Evolutionary conservation across 2,329 filamentous ascomycete genomes (phyloP), one percentile per base, ranked within the genome.

Genomic region (Kalmusia sp.): DNA sequence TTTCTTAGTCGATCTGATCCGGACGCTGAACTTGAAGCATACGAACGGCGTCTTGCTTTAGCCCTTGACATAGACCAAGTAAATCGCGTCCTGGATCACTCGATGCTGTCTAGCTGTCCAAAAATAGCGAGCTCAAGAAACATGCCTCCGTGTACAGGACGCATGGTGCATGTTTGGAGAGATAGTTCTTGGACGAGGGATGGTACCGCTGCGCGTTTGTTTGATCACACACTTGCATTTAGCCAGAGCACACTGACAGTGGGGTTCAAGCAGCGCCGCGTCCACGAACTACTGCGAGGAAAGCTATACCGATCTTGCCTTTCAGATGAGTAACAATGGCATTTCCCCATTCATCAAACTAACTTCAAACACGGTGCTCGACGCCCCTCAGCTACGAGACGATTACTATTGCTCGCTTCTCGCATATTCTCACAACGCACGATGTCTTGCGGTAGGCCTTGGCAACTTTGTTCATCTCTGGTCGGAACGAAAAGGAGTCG

Each of bases 391-490:
- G 46, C 80, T 98, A n/a, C 87, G 92, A 51, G 92, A 98, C 65
- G 93, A 99, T 73, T 99, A 93, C 72, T 99, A 99, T 72, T 97
- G 92, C 76, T 95, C 93, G 0, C 82, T 93, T 2, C 81, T 99
- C 49, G 92, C 95, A 8, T 98, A 96, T 72, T 96, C 89, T 0
- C 74, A 83, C 34, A 89, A 85, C 6, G 84, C 86, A 45, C 84
- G 89, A 48, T 90, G 88, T 12, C 82, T 99, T 14, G 93, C 92
- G 15, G 91, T 98, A 15, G 93, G 91, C 0, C 81, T 98, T 12
- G 88, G 88, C 0, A 86, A 88, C 49, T 81, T 87, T 30, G 84
- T 99, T 4, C 97, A 96, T 71, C 84, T 91, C 4, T 99, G 93
- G 95, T 93, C 92, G 0, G 93, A 98, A 70, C 75, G 79, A 28